A percentile compares a stretch with the other conserved stretches of the same genome.
These are phyloP conservation scores for Rhizopogon sp. DNA, from an alignment of 768 basidiomycete genomes.

Conservation along the genomic window DNA sequence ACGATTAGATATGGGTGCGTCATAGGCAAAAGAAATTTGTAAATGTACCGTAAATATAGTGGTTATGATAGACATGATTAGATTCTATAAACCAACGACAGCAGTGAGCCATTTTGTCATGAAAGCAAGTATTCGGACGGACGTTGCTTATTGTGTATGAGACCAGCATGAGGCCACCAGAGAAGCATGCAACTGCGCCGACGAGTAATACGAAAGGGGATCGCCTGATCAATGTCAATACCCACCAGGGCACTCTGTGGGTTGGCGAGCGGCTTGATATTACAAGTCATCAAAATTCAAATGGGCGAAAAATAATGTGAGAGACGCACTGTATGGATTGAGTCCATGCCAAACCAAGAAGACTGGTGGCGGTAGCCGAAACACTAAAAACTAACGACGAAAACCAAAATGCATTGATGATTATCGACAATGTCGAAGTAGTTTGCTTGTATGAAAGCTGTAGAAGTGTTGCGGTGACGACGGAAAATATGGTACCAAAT, in stretches of 20 bases:
- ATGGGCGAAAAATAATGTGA: background rate
- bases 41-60: slow-evolving; percentile 57
- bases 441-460: slow-evolving; percentile 32
- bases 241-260: slow-evolving; percentile 54
- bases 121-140: slow-evolving; percentile 13
- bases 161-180: slow-evolving; percentile 71
- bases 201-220: slow-evolving; percentile 81
- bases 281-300: slow-evolving; percentile 12
- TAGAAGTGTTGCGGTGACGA: slow-evolving; percentile 37
- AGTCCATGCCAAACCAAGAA: slow-evolving; percentile 40
- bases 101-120: slow-evolving; percentile 8
- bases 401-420: slow-evolving; percentile 40
- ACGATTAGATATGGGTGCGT: slow-evolving; percentile 7
- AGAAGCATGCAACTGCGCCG: slow-evolving; percentile 79
- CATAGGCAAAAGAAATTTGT: background rate
- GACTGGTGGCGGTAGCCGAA: slow-evolving; percentile 36
- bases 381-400: slow-evolving; percentile 42
- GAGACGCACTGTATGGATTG: slow-evolving; percentile 39
- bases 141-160: slow-evolving; percentile 71
- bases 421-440: slow-evolving; percentile 19
- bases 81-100: slow-evolving; percentile 33
- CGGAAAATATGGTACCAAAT: slow-evolving; percentile 40
- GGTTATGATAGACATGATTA: slow-evolving; percentile 64
- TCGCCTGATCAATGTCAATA: slow-evolving; percentile 80
- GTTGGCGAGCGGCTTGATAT: slow-evolving; percentile 44